These are phyloP conservation scores for Dacryopinax spathularia DNA, from an alignment of 768 basidiomycete species.

Conservation along the genomic window DNA sequence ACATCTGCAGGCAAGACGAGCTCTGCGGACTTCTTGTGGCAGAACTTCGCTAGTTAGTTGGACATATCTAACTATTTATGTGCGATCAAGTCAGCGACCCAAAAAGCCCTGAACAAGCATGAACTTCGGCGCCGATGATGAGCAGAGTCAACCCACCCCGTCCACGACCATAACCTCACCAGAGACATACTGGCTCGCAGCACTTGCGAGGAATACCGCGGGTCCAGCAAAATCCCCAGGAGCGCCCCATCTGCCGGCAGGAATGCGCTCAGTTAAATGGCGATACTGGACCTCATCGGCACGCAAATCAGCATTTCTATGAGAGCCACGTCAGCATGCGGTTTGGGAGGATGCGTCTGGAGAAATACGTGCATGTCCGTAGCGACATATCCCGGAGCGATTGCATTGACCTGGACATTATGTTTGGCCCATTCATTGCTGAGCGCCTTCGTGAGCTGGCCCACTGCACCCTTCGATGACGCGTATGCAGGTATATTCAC, in stretches of 20 bases:
- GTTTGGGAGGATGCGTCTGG: neutral
- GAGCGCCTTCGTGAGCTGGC: slow-evolving; percentile 75
- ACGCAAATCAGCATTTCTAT: slow-evolving; percentile 52
- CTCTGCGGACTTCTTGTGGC: too few relatives aligned
- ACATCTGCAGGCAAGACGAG: too few relatives aligned
- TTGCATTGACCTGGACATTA: slow-evolving; percentile 81
- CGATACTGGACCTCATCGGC: slow-evolving; percentile 48
- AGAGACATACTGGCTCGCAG: slow-evolving; percentile 55
- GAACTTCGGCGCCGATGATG: too few relatives aligned
- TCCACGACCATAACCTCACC: slow-evolving; percentile 61
- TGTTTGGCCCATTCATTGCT: slow-evolving; percentile 86
- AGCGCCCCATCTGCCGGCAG: slow-evolving; percentile 54
- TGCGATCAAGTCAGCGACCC: neutral
- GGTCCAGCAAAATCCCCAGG: slow-evolving; percentile 61
- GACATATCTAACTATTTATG: neutral
- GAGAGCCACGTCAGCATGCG: slow-evolving; percentile 8
- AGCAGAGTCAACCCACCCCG: slow-evolving; percentile 45
- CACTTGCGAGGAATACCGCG: slow-evolving; percentile 52
- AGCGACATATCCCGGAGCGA: slow-evolving; percentile 75
- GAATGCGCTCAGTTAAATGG: slow-evolving; percentile 63
- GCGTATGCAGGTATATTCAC: slow-evolving; percentile 79
- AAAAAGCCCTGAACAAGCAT: neutral
- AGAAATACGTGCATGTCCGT: slow-evolving; percentile 57
- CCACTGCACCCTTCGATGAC: slow-evolving; percentile 68
- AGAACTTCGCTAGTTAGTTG: neutral